Evolutionary conservation across 768 basidiomycete species (phyloP).

Genomic region (Pulveroboletus ravenelii): DNA sequence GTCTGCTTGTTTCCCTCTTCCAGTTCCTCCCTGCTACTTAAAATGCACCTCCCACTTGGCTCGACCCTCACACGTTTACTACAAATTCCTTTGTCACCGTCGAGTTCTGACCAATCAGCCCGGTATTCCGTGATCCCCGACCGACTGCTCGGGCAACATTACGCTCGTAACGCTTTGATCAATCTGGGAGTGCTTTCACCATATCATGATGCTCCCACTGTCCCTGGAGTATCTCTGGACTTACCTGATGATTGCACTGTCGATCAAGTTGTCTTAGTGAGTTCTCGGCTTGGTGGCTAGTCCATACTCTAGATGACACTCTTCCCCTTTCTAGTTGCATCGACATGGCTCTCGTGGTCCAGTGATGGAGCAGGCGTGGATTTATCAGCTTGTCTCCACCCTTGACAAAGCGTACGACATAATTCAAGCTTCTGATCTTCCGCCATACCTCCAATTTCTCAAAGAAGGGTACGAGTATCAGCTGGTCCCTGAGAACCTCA

Average conservation of each 20-base stretch:
- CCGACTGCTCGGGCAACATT: not conserved
- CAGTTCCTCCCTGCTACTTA: not conserved
- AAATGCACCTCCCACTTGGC: slow-evolving; percentile 17
- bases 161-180: not conserved
- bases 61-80: slow-evolving; percentile 12
- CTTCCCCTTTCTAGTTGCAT: slow-evolving; percentile 29
- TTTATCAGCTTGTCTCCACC: slow-evolving; percentile 30
- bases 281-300: not conserved
- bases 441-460: slow-evolving; percentile 33
- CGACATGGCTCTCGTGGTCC: slow-evolving; percentile 41
- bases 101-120: not conserved
- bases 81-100: slow-evolving; percentile 8
- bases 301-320: not conserved
- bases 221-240: slow-evolving; percentile 23
- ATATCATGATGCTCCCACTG: slow-evolving; percentile 31
- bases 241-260: slow-evolving; percentile 38
- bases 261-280: slow-evolving; percentile 39
- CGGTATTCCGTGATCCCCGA: not conserved
- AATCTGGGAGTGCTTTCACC: slow-evolving; percentile 36
- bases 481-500: slow-evolving; percentile 34
- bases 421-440: slow-evolving; percentile 29
- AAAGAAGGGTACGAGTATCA: slow-evolving; percentile 33
- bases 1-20: not conserved
- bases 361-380: slow-evolving; percentile 22
- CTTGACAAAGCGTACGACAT: slow-evolving; percentile 21